Evolutionary conservation across 345 rosid species (phyloP), one percentile per base, ranked within the genome.

Genomic region (Lepidium africanum): DNA sequence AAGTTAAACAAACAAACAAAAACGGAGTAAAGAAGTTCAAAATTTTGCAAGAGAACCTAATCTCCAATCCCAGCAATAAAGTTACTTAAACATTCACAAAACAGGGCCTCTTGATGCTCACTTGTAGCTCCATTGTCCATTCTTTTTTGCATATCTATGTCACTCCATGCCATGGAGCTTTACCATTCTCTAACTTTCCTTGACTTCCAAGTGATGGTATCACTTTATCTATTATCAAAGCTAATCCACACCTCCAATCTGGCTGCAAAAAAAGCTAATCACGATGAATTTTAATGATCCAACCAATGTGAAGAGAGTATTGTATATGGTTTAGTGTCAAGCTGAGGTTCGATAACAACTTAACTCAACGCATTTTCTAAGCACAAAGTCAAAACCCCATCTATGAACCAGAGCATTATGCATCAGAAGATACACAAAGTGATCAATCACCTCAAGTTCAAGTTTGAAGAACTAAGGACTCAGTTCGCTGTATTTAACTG

Each of bases 191-290:
- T 2, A 86, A 14, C 51, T 74, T 9, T 46, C 95, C 95, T 93
- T 90, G 96, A 52, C 65, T 79, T 23, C 96, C 89, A 35, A 91
- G 89, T 47, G 96, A 88, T 40, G 96, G 91, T 76, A 88, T 79
- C 51, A 83, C 88, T 85, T 86, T 88, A 78, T 91, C 92, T 76
- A 91, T 59, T 61, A 91, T 91, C 97, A 92, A 88, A 54, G 92
- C 33, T 96, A 88, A 82, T 91, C 97, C 47, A 91, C 91, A 50
- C 88, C n/a, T 0, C 96, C 97, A 52, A 91, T 86, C 92, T 54
- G 97, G 97, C 92, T 88, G 81, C 66, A n/a, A n/a, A n/a, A n/a
- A 21, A 21, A 21, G 23, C 23, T 21, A 45, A 46, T 55, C 53
- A 21, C 35, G 32, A 35, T 21, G 23, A 21, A 16, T 47, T 25